Evolutionary conservation across 1,139 yeast genomes (phyloP).

Genomic region (Scheffersomyces parashehatae): DNA sequence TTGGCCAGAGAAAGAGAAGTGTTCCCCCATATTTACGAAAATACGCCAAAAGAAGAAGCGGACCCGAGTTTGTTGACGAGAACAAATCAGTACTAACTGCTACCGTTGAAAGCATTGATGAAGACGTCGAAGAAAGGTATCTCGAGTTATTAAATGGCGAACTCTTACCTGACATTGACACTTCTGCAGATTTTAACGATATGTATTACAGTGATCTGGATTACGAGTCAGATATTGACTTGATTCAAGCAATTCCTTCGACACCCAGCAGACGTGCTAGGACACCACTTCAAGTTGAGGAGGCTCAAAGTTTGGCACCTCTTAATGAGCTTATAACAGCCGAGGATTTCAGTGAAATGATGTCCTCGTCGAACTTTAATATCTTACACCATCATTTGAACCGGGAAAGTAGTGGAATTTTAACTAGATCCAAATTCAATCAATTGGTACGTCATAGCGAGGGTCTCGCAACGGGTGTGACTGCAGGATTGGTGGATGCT

Average conservation of each 20-base stretch:
- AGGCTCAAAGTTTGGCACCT: constrained; percentile 6
- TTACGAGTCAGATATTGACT: constrained; percentile 20
- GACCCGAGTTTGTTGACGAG: not conserved
- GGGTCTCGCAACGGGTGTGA: not conserved
- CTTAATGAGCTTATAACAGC: constrained; percentile 32
- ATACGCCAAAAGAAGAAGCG: constrained; percentile 13
- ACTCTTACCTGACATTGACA: constrained; percentile 47
- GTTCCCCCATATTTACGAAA: constrained; percentile 29
- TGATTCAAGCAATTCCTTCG: constrained; percentile 1
- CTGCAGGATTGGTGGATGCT: constrained; percentile 6
- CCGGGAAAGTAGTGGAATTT: constrained; percentile 18
- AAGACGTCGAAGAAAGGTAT: constrained; percentile 22
- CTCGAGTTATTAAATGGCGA: constrained; percentile 25
- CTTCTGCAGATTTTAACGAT: constrained; percentile 41
- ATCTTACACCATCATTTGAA: constrained; percentile 40
- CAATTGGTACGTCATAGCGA: constrained; percentile 12
- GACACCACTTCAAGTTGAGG: not conserved
- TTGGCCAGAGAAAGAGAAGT: constrained; percentile 18
- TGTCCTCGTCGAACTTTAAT: constrained; percentile 23
- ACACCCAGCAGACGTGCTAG: not conserved
- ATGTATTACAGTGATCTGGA: constrained; percentile 24
- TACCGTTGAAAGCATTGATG: constrained; percentile 18
- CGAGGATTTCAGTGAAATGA: constrained; percentile 29
- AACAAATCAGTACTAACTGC: not conserved
- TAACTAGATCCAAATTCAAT: constrained; percentile 47